Evolutionary conservation across 1,139 yeast genomes (phyloP).

Genomic region (Debaryomycetaceae sp.): DNA sequence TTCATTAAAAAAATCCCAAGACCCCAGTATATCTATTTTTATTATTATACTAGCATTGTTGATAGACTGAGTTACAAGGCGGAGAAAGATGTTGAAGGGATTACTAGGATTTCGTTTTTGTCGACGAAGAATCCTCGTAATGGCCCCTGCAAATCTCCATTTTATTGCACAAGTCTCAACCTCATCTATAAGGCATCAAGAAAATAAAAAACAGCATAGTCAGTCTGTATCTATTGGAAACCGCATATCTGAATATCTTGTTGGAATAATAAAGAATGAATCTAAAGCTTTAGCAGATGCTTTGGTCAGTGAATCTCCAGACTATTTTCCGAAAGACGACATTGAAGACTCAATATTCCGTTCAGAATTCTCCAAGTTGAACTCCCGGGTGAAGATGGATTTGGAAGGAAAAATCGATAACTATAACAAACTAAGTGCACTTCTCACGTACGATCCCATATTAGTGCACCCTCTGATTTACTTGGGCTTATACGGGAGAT

Average conservation of each 20-base stretch:
- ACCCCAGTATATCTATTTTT: background rate
- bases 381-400: constrained; percentile 11
- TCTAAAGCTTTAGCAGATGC: constrained; percentile 9
- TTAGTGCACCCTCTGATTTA: constrained; percentile 29
- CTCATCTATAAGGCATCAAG: background rate
- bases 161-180: background rate
- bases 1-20: background rate
- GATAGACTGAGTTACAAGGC: background rate
- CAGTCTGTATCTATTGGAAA: background rate
- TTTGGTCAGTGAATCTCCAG: constrained; percentile 5
- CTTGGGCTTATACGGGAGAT: constrained; percentile 16
- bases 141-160: background rate
- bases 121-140: background rate
- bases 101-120: constrained; percentile 5
- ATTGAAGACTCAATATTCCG: constrained; percentile 3
- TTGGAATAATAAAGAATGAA: constrained; percentile 16
- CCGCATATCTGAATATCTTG: constrained; percentile 4
- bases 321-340: background rate
- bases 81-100: constrained; percentile 4
- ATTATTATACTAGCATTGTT: background rate
- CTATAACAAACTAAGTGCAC: constrained; percentile 25
- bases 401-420: constrained; percentile 22
- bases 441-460: constrained; percentile 32
- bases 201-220: background rate
- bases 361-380: constrained; percentile 2